Percentiles rank a stretch among this genome's conserved stretches.
Evolutionary conservation across 202 grass and related monocot species (phyloP).

Genomic region (Saccharum hybrid): DNA sequence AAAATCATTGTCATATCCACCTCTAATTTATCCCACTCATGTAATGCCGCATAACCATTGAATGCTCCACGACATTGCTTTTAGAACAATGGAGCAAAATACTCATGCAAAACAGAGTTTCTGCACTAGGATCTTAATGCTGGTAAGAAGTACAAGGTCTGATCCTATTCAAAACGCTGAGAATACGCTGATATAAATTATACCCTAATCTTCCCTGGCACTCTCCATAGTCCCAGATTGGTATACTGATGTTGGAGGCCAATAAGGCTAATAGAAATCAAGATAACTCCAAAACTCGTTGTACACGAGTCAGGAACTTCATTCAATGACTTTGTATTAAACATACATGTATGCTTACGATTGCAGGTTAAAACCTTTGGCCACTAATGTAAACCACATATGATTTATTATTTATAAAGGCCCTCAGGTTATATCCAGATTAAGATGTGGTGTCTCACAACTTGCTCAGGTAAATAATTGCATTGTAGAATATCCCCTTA

Average conservation of each 20-base stretch:
- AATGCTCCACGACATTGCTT: background rate
- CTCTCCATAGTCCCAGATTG: background rate
- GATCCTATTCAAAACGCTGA: background rate
- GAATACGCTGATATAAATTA: slow-evolving; percentile 8
- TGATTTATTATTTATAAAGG: slow-evolving; percentile 5
- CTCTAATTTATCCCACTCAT: background rate
- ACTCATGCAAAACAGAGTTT: background rate
- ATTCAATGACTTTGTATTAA: background rate
- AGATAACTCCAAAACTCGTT: slow-evolving; percentile 11
- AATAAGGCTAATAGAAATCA: background rate
- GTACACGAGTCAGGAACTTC: background rate
- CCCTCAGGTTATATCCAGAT: slow-evolving; percentile 4
- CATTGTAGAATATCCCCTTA: background rate
- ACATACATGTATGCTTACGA: background rate
- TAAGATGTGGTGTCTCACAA: slow-evolving; percentile 2
- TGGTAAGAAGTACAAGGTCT: background rate
- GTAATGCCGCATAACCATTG: background rate
- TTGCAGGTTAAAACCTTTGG: background rate
- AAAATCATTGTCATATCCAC: slow-evolving; percentile 7
- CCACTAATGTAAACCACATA: background rate
- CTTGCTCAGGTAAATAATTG: background rate
- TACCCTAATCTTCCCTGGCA: background rate
- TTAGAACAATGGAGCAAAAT: background rate
- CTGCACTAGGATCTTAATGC: slow-evolving; percentile 1
- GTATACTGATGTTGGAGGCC: slow-evolving; percentile 10